phyloP scores from a whole-genome alignment of 352 stramenopile species.

The Phytophthora palmivora region DNA sequence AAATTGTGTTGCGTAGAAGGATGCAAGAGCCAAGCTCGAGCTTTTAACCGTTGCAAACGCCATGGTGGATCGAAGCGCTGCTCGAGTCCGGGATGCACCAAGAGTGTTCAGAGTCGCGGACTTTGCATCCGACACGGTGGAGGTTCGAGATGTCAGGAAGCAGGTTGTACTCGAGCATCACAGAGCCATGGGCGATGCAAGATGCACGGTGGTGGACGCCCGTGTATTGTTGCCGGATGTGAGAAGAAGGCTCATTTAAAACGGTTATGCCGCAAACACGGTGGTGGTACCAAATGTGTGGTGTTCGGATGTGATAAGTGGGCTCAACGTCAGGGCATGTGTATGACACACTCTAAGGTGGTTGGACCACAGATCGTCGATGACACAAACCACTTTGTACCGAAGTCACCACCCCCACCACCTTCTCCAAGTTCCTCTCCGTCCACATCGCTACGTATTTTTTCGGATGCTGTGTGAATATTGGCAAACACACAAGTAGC shows the following conservation, averaged over 20 bases:
- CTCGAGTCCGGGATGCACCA: slow-evolving; percentile 71
- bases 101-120: slow-evolving; percentile 82
- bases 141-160: slow-evolving; percentile 79
- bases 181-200: slow-evolving; percentile 83
- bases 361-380: slow-evolving; percentile 7
- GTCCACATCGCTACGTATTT: slow-evolving; percentile 24
- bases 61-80: slow-evolving; percentile 88
- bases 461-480: slow-evolving; percentile 9
- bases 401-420: slow-evolving; percentile 2
- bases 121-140: slow-evolving; percentile 76
- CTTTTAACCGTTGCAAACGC: slow-evolving; percentile 87
- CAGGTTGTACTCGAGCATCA: slow-evolving; percentile 49
- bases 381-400: slow-evolving; percentile 2
- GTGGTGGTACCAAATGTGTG: slow-evolving; percentile 80
- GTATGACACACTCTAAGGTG: slow-evolving; percentile 85
- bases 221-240: slow-evolving; percentile 66
- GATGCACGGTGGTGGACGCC: slow-evolving; percentile 59
- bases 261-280: slow-evolving; percentile 83
- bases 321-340: slow-evolving; percentile 85
- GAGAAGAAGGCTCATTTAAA: slow-evolving; percentile 89
- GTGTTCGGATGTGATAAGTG: slow-evolving; percentile 79
- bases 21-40: slow-evolving; percentile 82
- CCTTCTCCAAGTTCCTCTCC: slow-evolving; percentile 18
- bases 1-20: slow-evolving; percentile 80
- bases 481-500: neutral